phyloP scores from a whole-genome alignment of 192 early-diverging fungal species.

The Obelidium mucronatum region DNA sequence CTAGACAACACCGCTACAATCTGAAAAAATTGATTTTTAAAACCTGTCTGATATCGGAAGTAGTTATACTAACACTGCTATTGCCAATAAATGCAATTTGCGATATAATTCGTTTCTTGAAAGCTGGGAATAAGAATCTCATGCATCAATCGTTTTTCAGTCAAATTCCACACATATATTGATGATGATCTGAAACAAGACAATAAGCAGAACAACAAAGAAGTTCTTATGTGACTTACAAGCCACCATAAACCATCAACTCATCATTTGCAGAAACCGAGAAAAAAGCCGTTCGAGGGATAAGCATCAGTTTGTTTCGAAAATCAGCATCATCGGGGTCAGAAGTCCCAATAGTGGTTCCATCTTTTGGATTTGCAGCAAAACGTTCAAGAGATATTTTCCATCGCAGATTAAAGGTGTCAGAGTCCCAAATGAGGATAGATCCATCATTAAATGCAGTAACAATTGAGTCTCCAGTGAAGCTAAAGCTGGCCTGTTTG shows the following conservation, averaged over 20 bases:
- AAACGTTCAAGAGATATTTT: constrained; percentile 48
- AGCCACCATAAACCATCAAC: constrained; percentile 50
- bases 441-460: constrained; percentile 54
- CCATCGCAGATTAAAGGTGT: constrained; percentile 51
- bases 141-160: constrained; percentile 54
- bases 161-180: constrained; percentile 56
- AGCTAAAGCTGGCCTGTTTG: constrained; percentile 44
- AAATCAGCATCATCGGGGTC: not conserved
- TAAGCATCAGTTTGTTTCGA: constrained; percentile 10
- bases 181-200: constrained; percentile 39
- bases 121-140: constrained; percentile 54
- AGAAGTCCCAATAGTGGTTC: constrained; percentile 7
- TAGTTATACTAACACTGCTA: constrained; percentile 41
- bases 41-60: not conserved
- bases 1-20: constrained; percentile 50
- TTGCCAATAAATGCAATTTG: constrained; percentile 55
- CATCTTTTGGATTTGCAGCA: constrained; percentile 17
- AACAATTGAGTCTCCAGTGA: constrained; percentile 47
- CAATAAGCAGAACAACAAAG: not conserved
- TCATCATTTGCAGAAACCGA: constrained; percentile 45
- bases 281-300: constrained; percentile 35
- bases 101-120: constrained; percentile 41
- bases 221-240: too few species aligned
- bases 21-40: constrained; percentile 30
- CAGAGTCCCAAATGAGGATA: constrained; percentile 56